phyloP scores from a whole-genome alignment of 2,329 filamentous ascomycete species.

The Cladosporium colombiae region DNA sequence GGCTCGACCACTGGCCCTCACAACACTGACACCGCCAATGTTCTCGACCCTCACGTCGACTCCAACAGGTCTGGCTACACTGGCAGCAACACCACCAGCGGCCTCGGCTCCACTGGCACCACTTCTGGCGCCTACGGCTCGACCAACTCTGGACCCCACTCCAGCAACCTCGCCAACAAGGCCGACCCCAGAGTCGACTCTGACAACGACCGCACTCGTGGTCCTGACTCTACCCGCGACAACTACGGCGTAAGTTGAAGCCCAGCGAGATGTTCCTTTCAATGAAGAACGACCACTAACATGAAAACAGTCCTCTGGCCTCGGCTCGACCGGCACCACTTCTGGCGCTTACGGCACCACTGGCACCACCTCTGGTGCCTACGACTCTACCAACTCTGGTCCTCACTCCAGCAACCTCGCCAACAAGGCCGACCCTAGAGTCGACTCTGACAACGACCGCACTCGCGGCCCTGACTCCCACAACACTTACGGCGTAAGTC shows the following conservation, averaged over 20 bases:
- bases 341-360: constrained; percentile 22
- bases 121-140: constrained; percentile 1
- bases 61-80: constrained; percentile 12
- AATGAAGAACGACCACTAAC: background rate
- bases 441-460: constrained; percentile 17
- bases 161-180: constrained; percentile 10
- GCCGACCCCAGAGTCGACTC: constrained; percentile 8
- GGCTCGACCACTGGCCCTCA: constrained; percentile 20
- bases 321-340: background rate
- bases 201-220: constrained; percentile 16
- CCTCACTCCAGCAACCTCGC: constrained; percentile 1
- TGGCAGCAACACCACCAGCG: constrained; percentile 4
- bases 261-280: background rate
- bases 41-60: constrained; percentile 24
- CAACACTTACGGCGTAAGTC: constrained; percentile 26
- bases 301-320: background rate
- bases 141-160: constrained; percentile 8
- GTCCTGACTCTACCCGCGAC: constrained; percentile 18
- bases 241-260: constrained; percentile 8
- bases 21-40: constrained; percentile 23
- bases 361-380: constrained; percentile 26
- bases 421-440: constrained; percentile 16
- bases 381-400: constrained; percentile 16
- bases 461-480: constrained; percentile 14
- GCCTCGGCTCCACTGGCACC: background rate